Base-by-base conservation (phyloP, 768 basidiomycete genomes). In the Lentinus brumalis region DNA sequence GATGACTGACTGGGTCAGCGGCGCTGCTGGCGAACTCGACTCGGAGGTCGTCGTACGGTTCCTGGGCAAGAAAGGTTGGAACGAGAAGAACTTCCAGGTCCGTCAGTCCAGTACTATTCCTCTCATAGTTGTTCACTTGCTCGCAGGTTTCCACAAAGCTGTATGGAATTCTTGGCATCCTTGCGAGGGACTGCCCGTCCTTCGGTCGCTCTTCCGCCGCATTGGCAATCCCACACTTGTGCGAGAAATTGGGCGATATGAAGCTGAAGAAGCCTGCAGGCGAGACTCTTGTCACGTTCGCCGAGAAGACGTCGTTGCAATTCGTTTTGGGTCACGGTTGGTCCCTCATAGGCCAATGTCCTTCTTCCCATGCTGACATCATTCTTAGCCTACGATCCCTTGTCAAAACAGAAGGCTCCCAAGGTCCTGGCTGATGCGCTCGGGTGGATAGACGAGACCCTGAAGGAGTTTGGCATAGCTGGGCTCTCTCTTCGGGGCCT, bases 71-170 rank as follows among this genome's bases (percentile, higher is more conserved):
- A 94, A 92, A 64, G 94, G 96, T 2, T 98, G 94, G 95, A 84
- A 81, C n/a, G 97, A 99, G 77, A 98, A 97, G 80, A 99, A 98
- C 69, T 99, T 99, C 66, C 96, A 99, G 79, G 96, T 91, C 61
- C 14, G 54, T 50, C 26, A 11, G 31, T 29, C 29, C 7, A 45
- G 7, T n/a, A 12, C 32, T 11, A 21, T 38, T 21, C 12, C 12
- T 15, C 26, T 18, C 35, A 32, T 35, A 9, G 38, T 40, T 59
- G 46, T 62, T 35, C 4, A 26, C 11, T 45, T 29, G 68, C 30
- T 66, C 47, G 45, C 59, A 98, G 95, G 96, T 99, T 49, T 95
- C 92, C 6, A 80, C 88, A 15, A 98, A 96, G 74, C 73, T 98
- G 52, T 98, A 95, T 73, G 86, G 82, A 29, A 85, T 94, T 56